These are phyloP conservation scores for Sugiyamaella paludigena DNA, from an alignment of 1,139 yeast genomes.

Conservation along the genomic window DNA sequence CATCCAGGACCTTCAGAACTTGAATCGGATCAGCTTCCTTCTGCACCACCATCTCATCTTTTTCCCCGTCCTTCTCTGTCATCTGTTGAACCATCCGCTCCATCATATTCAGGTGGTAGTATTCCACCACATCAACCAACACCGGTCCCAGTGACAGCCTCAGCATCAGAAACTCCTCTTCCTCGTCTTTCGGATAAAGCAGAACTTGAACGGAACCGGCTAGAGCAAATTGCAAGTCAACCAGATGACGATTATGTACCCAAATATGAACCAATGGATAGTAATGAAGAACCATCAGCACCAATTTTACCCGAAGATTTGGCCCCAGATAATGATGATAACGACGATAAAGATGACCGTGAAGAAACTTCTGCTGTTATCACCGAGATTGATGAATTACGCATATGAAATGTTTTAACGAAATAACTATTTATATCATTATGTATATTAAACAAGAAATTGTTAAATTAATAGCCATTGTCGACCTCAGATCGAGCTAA, in stretches of 20 bases:
- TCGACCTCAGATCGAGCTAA: no score
- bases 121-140: neutral
- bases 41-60: conserved; percentile 10
- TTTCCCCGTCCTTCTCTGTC: neutral
- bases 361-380: conserved; percentile 4
- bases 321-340: conserved; percentile 3
- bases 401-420: conserved; percentile 1
- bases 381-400: no score
- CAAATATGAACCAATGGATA: conserved; percentile 21
- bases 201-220: conserved; percentile 31
- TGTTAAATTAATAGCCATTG: no score
- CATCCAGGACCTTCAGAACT: no score
- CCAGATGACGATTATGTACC: conserved; percentile 31
- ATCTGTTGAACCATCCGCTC: conserved; percentile 10
- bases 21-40: neutral
- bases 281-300: conserved; percentile 15
- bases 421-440: conserved; percentile 6
- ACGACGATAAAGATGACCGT: conserved; percentile 9
- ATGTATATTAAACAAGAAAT: neutral
- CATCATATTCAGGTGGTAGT: conserved; percentile 4
- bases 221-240: conserved; percentile 26
- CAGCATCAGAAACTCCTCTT: neutral
- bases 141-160: neutral
- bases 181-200: conserved; percentile 27
- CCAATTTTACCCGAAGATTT: conserved; percentile 11